A percentile compares a stretch with the other conserved stretches of the same genome.
Evolutionary conservation across 139 green algal species (phyloP).

Genomic region (Deuterostichococcus epilithicus): DNA sequence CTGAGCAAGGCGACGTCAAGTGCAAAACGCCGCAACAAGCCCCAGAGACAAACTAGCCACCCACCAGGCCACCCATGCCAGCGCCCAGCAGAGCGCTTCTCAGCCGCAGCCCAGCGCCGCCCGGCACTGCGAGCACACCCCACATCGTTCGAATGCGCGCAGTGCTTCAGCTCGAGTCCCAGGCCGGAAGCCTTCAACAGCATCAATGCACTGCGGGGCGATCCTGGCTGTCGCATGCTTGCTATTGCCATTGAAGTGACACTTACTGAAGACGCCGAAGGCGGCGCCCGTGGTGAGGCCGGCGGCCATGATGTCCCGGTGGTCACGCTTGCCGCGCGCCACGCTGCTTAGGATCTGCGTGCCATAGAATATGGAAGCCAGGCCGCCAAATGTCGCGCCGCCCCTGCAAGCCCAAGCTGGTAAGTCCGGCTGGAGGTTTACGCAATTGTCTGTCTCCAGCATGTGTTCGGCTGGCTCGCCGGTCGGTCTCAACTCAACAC

Average conservation of each 20-base stretch:
- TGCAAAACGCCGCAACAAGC: conserved; percentile 24
- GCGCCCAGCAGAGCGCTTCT: conserved; percentile 21
- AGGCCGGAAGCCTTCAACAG: no score
- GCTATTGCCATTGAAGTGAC: not conserved
- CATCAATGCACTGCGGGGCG: no score
- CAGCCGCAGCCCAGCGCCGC: not conserved
- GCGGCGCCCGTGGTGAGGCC: conserved; percentile 19
- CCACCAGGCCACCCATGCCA: conserved; percentile 20
- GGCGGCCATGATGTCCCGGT: conserved; percentile 18
- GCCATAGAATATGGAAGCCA: conserved; percentile 30
- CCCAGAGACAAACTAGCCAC: conserved; percentile 19
- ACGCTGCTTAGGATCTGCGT: conserved; percentile 20
- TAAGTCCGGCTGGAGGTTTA: no score
- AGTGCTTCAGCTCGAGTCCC: not conserved
- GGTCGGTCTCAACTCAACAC: no score
- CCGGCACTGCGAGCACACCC: conserved; percentile 13
- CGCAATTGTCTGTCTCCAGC: no score
- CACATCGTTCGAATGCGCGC: no score
- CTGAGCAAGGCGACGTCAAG: no score
- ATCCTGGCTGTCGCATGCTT: no score
- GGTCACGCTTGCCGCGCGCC: conserved; percentile 24
- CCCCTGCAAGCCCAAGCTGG: no score
- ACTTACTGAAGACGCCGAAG: conserved; percentile 11
- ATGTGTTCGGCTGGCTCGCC: no score
- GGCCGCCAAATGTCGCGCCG: conserved; percentile 13